Evolutionary conservation across 2,329 filamentous ascomycete species (phyloP).

Genomic region (Stemphylium lycopersici): DNA sequence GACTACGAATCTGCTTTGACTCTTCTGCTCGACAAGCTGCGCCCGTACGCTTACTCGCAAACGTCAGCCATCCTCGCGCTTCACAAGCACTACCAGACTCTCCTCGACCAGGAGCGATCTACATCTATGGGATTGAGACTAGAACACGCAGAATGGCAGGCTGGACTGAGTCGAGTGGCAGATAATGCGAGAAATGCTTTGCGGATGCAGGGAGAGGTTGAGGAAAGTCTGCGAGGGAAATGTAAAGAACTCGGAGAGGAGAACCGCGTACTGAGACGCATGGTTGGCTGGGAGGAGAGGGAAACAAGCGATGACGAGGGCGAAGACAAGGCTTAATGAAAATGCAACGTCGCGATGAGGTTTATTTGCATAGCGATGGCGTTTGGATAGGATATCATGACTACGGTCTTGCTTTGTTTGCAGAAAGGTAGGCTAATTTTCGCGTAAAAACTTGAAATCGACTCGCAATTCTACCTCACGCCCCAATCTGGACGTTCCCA

Average conservation of each 20-base stretch:
- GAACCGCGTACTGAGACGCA: conserved; percentile 53
- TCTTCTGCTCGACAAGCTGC: conserved; percentile 45
- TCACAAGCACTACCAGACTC: conserved; percentile 56
- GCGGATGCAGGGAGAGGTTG: conserved; percentile 46
- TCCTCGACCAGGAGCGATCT: conserved; percentile 52
- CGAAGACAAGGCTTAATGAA: conserved; percentile 17
- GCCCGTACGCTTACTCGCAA: conserved; percentile 47
- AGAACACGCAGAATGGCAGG: conserved; percentile 58
- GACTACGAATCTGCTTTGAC: conserved; percentile 53
- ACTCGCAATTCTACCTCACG: too few species aligned
- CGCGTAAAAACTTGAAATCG: too few species aligned
- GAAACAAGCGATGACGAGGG: conserved; percentile 51
- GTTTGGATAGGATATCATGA: conserved; percentile 21
- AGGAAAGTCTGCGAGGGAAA: conserved; percentile 46
- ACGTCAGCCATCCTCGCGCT: conserved; percentile 52
- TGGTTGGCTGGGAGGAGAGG: conserved; percentile 55
- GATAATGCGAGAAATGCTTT: conserved; percentile 51
- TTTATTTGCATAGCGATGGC: conserved; percentile 32
- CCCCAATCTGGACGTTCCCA: too few species aligned
- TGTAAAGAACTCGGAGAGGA: conserved; percentile 55
- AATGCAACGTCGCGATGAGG: neutral
- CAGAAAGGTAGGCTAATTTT: too few species aligned
- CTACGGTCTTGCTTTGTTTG: too few species aligned
- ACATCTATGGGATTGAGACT: conserved; percentile 55
- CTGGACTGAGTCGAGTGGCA: conserved; percentile 51